Percentiles rank a stretch among this genome's conserved stretches.
Conservation (phyloP, 2,329 filamentous ascomycete species). For the Verruconis gallopava region DNA sequence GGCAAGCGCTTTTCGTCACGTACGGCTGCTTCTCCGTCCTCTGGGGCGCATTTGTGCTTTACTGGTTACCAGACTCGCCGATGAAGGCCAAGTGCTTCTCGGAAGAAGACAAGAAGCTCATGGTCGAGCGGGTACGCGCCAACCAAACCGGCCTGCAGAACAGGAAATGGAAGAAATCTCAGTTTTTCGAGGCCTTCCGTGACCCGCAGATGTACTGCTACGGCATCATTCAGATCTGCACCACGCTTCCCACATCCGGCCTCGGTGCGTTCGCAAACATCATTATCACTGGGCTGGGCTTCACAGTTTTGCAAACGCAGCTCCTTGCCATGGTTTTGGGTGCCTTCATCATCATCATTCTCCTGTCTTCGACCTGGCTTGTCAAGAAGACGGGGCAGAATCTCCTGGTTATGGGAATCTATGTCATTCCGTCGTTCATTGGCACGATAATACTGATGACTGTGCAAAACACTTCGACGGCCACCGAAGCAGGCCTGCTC, state of each 20-base stretch:
- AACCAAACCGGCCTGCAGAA: constrained; percentile 36
- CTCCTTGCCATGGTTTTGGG: constrained; percentile 64
- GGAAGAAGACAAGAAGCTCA: constrained; percentile 50
- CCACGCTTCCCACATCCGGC: constrained; percentile 59
- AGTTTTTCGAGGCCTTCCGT: constrained; percentile 15
- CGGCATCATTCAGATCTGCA: constrained; percentile 53
- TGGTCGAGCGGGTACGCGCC: constrained; percentile 31
- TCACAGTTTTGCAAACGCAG: constrained; percentile 54
- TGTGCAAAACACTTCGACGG: constrained; percentile 42
- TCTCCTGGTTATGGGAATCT: constrained; percentile 45
- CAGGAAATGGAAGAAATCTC: constrained; percentile 15
- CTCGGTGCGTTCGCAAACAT: constrained; percentile 63
- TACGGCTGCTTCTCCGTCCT: constrained; percentile 52
- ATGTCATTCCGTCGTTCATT: constrained; percentile 39
- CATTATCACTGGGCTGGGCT: constrained; percentile 58
- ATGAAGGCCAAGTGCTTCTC: constrained; percentile 59
- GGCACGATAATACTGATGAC: constrained; percentile 63
- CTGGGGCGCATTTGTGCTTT: constrained; percentile 51
- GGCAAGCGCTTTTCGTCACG: constrained; percentile 56
- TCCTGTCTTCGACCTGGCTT: constrained; percentile 53
- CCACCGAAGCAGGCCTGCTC: constrained; percentile 52
- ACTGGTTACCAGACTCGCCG: constrained; percentile 54
- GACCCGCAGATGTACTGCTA: constrained; percentile 42
- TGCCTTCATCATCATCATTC: constrained; percentile 57
- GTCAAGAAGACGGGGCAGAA: constrained; percentile 60